Base-by-base conservation (phyloP, 163 green algal species). In the Chlamydomonas reinhardtii region DNA sequence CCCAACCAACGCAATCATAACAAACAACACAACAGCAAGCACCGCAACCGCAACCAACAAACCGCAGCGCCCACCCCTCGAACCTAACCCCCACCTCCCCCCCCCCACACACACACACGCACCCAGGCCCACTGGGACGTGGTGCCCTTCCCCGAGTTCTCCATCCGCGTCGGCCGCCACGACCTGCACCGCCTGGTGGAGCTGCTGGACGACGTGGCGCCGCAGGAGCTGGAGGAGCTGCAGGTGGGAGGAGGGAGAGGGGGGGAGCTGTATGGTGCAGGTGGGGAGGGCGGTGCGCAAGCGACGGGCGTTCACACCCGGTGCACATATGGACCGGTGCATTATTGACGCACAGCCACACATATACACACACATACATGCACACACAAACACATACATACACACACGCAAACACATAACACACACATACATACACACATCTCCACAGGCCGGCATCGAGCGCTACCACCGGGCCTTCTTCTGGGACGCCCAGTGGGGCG, bases 81-180 rank as follows among this genome's bases (percentile, higher is more conserved):
- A 4, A 64, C 19, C 19, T 14, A 8, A 25, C 17, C 56, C 17
- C 12, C 14, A 12, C 48, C 11, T 2, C 12, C 48, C 48, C 48
- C 17, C 48, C 12, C 48, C 48, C 5, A 56, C 48, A 19, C 48
- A 6, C 48, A 56, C 48, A 1, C 48, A 9, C 6, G 14, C 48
- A 9, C 59, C 59, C 59, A 66, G 22, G 59, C 78, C 5, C 78
- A 74, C n/a, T 85, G 78, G 66, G 78, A 77, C 27, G 66, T 76
- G 48, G 24, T 85, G 8, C 66, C 78, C 2, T 85, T 76, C 39
- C 59, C 77, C 59, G 78, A 76, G 66, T 85, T 85, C 52, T 85
- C 78, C n/a, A 25, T 85, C 43, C 78, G 78, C 22, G 17, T 85
- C 12, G 22, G n/a, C 48, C 78, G 78, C 20, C 5, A 15, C 31